phyloP scores from a whole-genome alignment of 495 filamentous ascomycete species.

The Aspergillus asperescens region DNA sequence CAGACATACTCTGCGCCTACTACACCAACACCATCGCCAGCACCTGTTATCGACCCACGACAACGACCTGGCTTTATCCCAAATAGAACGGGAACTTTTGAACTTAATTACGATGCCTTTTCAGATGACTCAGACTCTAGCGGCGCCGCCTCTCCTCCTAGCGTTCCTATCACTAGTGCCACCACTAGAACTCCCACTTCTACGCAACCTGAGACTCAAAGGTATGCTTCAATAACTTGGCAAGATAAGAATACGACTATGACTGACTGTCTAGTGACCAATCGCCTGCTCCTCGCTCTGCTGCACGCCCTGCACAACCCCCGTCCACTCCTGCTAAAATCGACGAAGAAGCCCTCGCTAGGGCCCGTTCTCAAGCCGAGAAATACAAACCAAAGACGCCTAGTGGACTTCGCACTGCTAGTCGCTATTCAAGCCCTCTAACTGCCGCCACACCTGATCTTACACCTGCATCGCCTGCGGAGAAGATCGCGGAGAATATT shows the following conservation, averaged over 20 bases:
- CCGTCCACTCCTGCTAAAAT: slow-evolving; percentile 21
- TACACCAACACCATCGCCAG: slow-evolving; percentile 15
- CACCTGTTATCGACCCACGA: slow-evolving; percentile 3
- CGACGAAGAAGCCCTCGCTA: slow-evolving; percentile 25
- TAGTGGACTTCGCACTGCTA: slow-evolving; percentile 41
- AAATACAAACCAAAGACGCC: slow-evolving; percentile 46
- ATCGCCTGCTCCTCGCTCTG: slow-evolving; percentile 11
- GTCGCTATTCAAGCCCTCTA: slow-evolving; percentile 32
- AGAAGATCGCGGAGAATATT: neutral
- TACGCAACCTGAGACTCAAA: slow-evolving; percentile 4
- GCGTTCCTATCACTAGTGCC: slow-evolving; percentile 7
- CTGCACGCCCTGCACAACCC: slow-evolving; percentile 10
- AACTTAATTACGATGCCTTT: slow-evolving; percentile 24
- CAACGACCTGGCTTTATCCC: slow-evolving; percentile 22
- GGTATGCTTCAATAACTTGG: neutral
- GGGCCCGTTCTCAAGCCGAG: slow-evolving; percentile 35
- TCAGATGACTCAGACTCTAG: slow-evolving; percentile 20
- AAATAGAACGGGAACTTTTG: slow-evolving; percentile 26
- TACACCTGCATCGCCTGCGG: neutral
- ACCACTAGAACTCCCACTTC: neutral
- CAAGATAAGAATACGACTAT: neutral
- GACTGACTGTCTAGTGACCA: slow-evolving; percentile 4
- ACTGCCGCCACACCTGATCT: slow-evolving; percentile 18
- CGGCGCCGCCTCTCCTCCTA: slow-evolving; percentile 8
- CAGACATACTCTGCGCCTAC: slow-evolving; percentile 5